These are phyloP conservation scores for Fragilariopsis cylindrus DNA, from an alignment of 108 stramenopile genomes.

Conservation along the genomic window DNA sequence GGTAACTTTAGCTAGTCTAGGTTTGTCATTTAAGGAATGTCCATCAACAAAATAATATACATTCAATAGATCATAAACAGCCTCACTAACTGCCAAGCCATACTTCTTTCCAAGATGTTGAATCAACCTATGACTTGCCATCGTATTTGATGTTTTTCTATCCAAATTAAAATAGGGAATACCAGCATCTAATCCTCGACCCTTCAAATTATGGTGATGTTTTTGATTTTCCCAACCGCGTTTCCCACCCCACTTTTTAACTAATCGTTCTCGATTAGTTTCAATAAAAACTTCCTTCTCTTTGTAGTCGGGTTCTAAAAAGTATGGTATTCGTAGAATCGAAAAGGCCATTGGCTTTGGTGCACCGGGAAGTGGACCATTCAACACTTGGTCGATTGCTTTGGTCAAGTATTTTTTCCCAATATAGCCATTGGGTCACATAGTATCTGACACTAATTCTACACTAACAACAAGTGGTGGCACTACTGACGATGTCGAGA, in stretches of 20 bases:
- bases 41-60: slow-evolving; percentile 76
- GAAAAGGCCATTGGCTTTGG: slow-evolving; percentile 61
- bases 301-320: slow-evolving; percentile 82
- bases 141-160: slow-evolving; percentile 78
- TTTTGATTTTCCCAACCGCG: slow-evolving; percentile 81
- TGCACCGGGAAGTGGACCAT: slow-evolving; percentile 47
- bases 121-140: slow-evolving; percentile 85
- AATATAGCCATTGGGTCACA: slow-evolving; percentile 85
- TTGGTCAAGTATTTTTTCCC: slow-evolving; percentile 80
- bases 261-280: slow-evolving; percentile 75
- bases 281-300: slow-evolving; percentile 71
- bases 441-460: slow-evolving; percentile 76
- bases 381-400: slow-evolving; percentile 65
- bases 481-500: slow-evolving; percentile 3
- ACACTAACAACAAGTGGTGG: slow-evolving; percentile 56
- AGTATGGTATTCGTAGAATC: slow-evolving; percentile 83
- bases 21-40: slow-evolving; percentile 61
- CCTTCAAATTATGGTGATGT: slow-evolving; percentile 71
- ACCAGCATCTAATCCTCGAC: slow-evolving; percentile 73
- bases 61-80: slow-evolving; percentile 76
- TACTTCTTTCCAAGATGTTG: slow-evolving; percentile 76
- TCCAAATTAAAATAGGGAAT: slow-evolving; percentile 88
- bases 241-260: slow-evolving; percentile 83
- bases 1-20: slow-evolving; percentile 54
- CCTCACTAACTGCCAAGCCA: slow-evolving; percentile 70